Evolutionary conservation across 257 asterid genomes (phyloP).

Genomic region (Gardenia jasminoides): DNA sequence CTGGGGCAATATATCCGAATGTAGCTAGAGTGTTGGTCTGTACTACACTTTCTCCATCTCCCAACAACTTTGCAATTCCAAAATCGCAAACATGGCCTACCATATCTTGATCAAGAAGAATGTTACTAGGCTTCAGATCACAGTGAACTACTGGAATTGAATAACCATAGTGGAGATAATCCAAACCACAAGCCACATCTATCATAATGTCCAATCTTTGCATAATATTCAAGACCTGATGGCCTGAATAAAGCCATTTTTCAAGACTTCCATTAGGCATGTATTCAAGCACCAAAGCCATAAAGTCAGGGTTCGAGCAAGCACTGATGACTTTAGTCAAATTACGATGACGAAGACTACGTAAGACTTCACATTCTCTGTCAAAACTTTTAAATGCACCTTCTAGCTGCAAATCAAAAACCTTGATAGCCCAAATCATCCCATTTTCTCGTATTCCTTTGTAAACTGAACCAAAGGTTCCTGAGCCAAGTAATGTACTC

Average conservation of each 20-base stretch:
- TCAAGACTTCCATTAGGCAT: constrained; percentile 1
- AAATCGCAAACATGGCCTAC: neutral
- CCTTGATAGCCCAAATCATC: neutral
- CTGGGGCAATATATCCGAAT: constrained; percentile 1
- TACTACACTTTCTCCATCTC: neutral
- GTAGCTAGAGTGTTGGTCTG: neutral
- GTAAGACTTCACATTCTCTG: neutral
- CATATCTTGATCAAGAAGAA: neutral
- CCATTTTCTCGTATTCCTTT: neutral
- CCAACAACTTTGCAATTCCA: neutral
- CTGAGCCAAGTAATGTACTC: neutral
- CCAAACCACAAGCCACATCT: neutral
- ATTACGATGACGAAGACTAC: neutral
- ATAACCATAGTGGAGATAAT: neutral
- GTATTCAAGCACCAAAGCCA: neutral
- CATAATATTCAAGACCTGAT: neutral
- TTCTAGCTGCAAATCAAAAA: neutral
- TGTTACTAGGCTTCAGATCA: neutral
- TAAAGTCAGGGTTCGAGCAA: neutral
- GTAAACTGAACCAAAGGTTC: neutral
- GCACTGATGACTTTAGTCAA: neutral
- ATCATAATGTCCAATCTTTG: neutral
- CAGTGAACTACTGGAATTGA: neutral
- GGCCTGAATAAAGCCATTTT: neutral
- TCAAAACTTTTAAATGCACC: neutral